Evolutionary conservation across 306 rosid genomes (phyloP), one percentile per base, ranked within the genome.

Genomic region (Vigna trinervia): DNA sequence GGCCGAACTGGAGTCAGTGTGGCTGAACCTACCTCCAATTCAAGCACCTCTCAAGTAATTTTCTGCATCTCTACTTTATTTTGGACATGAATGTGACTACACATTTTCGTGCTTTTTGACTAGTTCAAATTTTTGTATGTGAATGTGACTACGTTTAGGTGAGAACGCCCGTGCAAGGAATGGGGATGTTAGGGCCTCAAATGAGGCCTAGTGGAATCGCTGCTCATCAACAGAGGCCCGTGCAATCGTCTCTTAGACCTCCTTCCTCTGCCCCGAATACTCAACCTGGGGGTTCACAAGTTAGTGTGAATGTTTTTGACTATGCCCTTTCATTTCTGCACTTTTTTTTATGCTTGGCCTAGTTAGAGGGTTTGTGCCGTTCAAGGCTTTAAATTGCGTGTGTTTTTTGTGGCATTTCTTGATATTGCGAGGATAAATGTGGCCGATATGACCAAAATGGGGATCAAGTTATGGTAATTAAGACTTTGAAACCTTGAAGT

Each of bases 161-260:
- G 77, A 87, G 95, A 73, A 57, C 93, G 5, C 80, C 94, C 0
- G 81, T 88, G 80, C 94, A 87, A 77, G 97, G 96, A 79, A 82
- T 88, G 84, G 97, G 97, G 50, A 87, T 88, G 89, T 63, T 92
- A 86, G 98, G 98, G 45, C 82, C 98, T 22, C 97, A 89, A 86
- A 85, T 95, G 89, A 89, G 94, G 65, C 87, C 96, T 0, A 82
- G 85, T 39, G 96, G 91, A 70, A 77, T 89, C 32, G 78, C 90
- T 6, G 50, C 84, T 2, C 96, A 85, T 83, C 88, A 82, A 70
- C 99, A 87, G 80, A 85, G 99, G 65, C 94, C 96, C 1, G 81
- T 86, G 22, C 96, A 90, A 62, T 70, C 98, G 5, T 82, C 96
- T 81, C 88, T 89, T 52, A 88, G 98, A 78, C 90, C 96, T 2